A percentile compares a stretch with the other conserved stretches of the same genome.
Conservation (phyloP, 371 early-diverging fungal genomes). For the Zopfochytrium polystomum region DNA sequence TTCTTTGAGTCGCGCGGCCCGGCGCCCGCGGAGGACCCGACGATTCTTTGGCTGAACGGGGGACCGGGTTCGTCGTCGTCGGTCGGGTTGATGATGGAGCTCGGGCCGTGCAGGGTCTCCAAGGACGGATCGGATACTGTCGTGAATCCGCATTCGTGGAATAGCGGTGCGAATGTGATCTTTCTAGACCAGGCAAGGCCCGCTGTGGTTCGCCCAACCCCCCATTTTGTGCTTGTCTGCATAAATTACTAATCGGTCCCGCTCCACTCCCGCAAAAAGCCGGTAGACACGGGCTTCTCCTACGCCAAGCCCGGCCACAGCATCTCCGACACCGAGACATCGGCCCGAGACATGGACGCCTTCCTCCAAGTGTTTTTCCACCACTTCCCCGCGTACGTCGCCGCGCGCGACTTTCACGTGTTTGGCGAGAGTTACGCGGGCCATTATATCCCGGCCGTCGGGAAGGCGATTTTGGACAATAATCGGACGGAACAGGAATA, state of each 20-base stretch:
- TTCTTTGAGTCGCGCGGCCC: conserved; percentile 82
- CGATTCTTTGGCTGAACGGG: conserved; percentile 69
- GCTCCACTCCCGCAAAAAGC: too few species aligned
- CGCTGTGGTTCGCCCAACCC: too few species aligned
- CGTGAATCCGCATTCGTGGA: conserved; percentile 68
- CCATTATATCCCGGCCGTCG: conserved; percentile 57
- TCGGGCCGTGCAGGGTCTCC: conserved; percentile 65
- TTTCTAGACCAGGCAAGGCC: conserved; percentile 90
- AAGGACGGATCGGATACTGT: conserved; percentile 52
- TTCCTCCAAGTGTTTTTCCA: conserved; percentile 59
- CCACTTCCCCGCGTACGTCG: conserved; percentile 47
- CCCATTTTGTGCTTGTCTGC: not conserved
- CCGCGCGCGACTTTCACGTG: conserved; percentile 62
- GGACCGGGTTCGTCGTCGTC: conserved; percentile 84
- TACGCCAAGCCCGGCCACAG: conserved; percentile 55
- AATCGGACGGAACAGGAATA: conserved; percentile 5
- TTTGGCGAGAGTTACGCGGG: conserved; percentile 71
- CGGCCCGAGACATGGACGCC: conserved; percentile 71
- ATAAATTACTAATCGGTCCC: not conserved
- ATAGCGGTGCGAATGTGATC: conserved; percentile 71
- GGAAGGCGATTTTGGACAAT: conserved; percentile 35
- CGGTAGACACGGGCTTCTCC: conserved; percentile 74
- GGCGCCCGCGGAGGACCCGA: conserved; percentile 69
- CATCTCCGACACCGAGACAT: conserved; percentile 47
- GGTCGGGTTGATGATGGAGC: conserved; percentile 81